Conservation (phyloP, 2,329 filamentous ascomycete genomes). For the Aspergillus neoniger region DNA sequence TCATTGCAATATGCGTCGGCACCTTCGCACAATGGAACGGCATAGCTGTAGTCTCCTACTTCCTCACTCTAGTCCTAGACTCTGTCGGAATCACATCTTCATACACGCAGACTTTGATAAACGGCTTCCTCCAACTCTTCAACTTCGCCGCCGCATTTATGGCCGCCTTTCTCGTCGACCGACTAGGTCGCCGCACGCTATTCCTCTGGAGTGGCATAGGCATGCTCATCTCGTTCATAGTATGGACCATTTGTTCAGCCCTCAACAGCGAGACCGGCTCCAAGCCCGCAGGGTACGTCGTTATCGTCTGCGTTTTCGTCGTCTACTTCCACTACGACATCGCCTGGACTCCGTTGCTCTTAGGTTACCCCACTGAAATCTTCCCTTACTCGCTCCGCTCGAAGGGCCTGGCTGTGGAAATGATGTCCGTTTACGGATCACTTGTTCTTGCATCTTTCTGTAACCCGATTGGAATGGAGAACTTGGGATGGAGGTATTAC, state of each 20-base stretch:
- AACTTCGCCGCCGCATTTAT: constrained; percentile 40
- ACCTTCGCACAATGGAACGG: constrained; percentile 58
- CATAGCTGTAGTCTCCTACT: constrained; percentile 49
- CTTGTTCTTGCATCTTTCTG: constrained; percentile 11
- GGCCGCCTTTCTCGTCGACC: constrained; percentile 46
- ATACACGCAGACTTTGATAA: constrained; percentile 45
- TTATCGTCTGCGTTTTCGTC: constrained; percentile 40
- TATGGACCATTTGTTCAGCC: constrained; percentile 46
- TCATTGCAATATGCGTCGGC: no score
- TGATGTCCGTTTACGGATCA: constrained; percentile 33
- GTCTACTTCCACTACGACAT: constrained; percentile 46
- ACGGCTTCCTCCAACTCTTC: constrained; percentile 44
- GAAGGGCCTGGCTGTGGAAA: constrained; percentile 48
- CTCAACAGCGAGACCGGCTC: constrained; percentile 36
- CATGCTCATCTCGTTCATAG: constrained; percentile 48
- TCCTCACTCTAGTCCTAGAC: constrained; percentile 40
- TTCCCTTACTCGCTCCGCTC: constrained; percentile 53
- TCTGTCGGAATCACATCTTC: constrained; percentile 41
- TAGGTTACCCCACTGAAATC: constrained; percentile 51
- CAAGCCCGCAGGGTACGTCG: constrained; percentile 36
- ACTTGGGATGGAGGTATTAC: constrained; percentile 42
- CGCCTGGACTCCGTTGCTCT: constrained; percentile 28
- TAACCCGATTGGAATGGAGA: constrained; percentile 34
- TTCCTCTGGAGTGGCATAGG: constrained; percentile 46
- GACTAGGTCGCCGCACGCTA: constrained; percentile 45